Evolutionary conservation across 257 asterid species (phyloP), one percentile per base, ranked within the genome.

Genomic region (Lavandula angustifolia): DNA sequence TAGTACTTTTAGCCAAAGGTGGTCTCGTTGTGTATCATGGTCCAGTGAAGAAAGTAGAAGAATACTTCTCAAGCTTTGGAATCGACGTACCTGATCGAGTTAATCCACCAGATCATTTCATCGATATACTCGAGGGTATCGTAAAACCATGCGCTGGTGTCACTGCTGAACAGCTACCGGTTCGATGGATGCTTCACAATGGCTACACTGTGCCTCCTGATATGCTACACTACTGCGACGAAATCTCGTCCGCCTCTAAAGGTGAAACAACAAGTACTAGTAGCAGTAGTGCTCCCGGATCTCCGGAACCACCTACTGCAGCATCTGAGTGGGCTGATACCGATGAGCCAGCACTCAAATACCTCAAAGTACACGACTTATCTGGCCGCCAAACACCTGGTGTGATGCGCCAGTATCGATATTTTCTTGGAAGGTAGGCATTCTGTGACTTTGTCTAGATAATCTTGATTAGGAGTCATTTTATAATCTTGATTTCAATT

Each of bases 111-210:
- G 98, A 91, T 72, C 88, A 91, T 81, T 81, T 75, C 82, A 91
- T 91, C 57, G 98, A 91, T 84, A 75, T 88, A 66, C 95, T 91
- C 37, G 98, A 91, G 88, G 96, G 95, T 54, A 85, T 94, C 37
- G 72, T 70, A 52, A 94, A 86, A 76, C 97, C 87, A 37, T 59
- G 75, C 58, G 78, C 74, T 22, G 90, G 81, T 37, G 72, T 84
- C 76, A 80, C 84, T 3, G 87, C 76, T 73, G 82, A 90, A 74
- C 99, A 86, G 76, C 88, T 94, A 27, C 99, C 99, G 0, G 87
- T 90, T 43, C 78, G 96, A 60, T 94, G 99, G 99, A 94, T 94
- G 99, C 97, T 94, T 84, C 88, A 94, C 78, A 90, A 94, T 34
- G 95, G 97, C 42, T 94, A 94, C 76, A 62, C 92, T 22, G 96